phyloP scores from a whole-genome alignment of 2,329 filamentous ascomycete species.

The Colletotrichum theobromicola region DNA sequence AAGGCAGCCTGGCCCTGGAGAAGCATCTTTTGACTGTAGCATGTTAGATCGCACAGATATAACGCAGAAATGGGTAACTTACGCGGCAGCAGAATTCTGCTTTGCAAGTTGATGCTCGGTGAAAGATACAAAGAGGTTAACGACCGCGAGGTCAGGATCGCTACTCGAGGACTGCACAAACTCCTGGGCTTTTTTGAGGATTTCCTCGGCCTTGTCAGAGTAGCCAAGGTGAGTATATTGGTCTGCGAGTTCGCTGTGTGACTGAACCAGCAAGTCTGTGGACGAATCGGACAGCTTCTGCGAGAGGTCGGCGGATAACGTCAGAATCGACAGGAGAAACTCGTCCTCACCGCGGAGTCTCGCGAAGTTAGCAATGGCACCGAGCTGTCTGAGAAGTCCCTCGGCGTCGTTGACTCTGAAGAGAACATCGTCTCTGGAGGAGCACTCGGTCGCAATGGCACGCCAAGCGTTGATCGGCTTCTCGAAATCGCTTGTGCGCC shows the following conservation, averaged over 20 bases:
- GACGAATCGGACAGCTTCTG: constrained; percentile 33
- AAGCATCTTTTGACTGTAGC: constrained; percentile 12
- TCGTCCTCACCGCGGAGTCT: constrained; percentile 55
- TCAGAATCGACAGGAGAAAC: constrained; percentile 50
- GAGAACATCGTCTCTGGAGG: constrained; percentile 45
- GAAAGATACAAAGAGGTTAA: constrained; percentile 69
- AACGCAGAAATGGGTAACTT: constrained; percentile 23
- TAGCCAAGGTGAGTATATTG: constrained; percentile 61
- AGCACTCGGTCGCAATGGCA: constrained; percentile 41
- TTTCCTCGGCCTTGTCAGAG: constrained; percentile 52
- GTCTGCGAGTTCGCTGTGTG: constrained; percentile 53
- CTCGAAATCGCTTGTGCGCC: constrained; percentile 35
- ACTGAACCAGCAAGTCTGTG: constrained; percentile 46
- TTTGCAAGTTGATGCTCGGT: constrained; percentile 76
- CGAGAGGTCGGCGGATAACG: constrained; percentile 50
- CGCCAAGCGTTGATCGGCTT: constrained; percentile 51
- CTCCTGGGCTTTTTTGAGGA: constrained; percentile 63
- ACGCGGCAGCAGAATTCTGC: constrained; percentile 69
- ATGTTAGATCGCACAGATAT: not conserved
- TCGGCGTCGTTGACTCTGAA: constrained; percentile 54
- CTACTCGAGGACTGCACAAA: constrained; percentile 43
- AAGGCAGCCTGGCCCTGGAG: constrained; percentile 6
- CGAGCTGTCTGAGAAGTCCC: constrained; percentile 53
- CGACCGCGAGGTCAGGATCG: constrained; percentile 44
- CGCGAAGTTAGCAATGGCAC: constrained; percentile 56